phyloP scores from a whole-genome alignment of 495 filamentous ascomycete genomes.

The Poronia punctata region DNA sequence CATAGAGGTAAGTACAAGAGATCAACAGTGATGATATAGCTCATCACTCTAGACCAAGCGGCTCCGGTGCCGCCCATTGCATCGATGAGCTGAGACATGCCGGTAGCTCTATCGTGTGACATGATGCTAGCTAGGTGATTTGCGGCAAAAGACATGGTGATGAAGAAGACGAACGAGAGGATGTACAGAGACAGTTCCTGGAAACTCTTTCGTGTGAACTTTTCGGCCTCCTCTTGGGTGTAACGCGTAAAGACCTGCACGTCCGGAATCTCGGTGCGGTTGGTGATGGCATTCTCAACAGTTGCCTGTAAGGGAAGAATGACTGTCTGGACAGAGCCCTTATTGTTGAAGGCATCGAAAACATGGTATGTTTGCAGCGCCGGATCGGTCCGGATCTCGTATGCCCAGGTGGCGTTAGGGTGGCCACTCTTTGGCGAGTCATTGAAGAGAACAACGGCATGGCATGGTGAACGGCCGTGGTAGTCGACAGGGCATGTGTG shows the following conservation, averaged over 20 bases:
- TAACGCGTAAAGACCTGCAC: slow-evolving; percentile 58
- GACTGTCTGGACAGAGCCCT: slow-evolving; percentile 52
- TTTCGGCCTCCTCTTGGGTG: slow-evolving; percentile 49
- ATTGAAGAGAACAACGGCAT: slow-evolving; percentile 58
- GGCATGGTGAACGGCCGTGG: slow-evolving; percentile 56
- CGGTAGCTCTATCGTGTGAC: slow-evolving; percentile 59
- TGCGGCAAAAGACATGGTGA: slow-evolving; percentile 53
- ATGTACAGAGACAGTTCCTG: slow-evolving; percentile 46
- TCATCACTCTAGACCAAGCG: slow-evolving; percentile 32
- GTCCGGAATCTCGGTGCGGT: slow-evolving; percentile 36
- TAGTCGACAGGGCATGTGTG: slow-evolving; percentile 53
- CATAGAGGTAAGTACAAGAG: slow-evolving; percentile 17
- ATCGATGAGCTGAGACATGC: slow-evolving; percentile 62
- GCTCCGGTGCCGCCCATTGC: slow-evolving; percentile 52
- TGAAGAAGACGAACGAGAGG: slow-evolving; percentile 53
- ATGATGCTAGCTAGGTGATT: slow-evolving; percentile 61
- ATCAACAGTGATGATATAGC: slow-evolving; percentile 17
- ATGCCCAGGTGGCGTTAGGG: slow-evolving; percentile 56
- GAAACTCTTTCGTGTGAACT: slow-evolving; percentile 53
- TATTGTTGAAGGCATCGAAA: slow-evolving; percentile 46
- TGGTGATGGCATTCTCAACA: slow-evolving; percentile 60
- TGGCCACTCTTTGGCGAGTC: slow-evolving; percentile 55
- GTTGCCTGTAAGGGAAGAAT: slow-evolving; percentile 64
- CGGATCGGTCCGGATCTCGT: slow-evolving; percentile 60
- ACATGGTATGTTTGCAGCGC: slow-evolving; percentile 31